phyloP scores from a whole-genome alignment of 2,329 filamentous ascomycete species.

The Curvularia sp. region DNA sequence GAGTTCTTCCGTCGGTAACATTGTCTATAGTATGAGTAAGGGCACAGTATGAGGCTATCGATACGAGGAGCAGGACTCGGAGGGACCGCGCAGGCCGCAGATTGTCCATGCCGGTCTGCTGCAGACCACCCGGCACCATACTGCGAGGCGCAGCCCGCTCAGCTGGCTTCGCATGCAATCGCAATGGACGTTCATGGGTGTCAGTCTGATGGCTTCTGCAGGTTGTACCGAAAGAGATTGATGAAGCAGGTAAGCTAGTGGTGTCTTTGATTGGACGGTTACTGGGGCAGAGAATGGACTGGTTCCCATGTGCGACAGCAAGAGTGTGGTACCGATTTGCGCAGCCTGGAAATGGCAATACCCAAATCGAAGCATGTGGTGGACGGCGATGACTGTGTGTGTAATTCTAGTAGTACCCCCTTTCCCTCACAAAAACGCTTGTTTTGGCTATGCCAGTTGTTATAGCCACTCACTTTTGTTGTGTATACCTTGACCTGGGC shows the following conservation, averaged over 20 bases:
- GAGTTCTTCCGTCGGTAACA: conserved; percentile 13
- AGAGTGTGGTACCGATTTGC: conserved; percentile 1
- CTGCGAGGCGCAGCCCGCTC: conserved; percentile 16
- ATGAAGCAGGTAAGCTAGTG: conserved; percentile 2
- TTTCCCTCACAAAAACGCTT: conserved; percentile 38
- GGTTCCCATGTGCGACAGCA: conserved; percentile 4
- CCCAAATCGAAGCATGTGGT: conserved; percentile 8
- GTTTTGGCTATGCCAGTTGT: conserved; percentile 7
- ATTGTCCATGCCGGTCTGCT: conserved; percentile 24
- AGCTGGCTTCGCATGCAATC: conserved; percentile 8
- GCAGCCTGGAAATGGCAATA: conserved; percentile 2
- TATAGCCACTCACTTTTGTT: conserved; percentile 4
- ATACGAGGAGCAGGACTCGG: conserved; percentile 9
- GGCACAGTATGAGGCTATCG: conserved; percentile 10
- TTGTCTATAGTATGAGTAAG: conserved; percentile 17
- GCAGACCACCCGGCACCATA: conserved; percentile 6
- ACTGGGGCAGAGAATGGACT: conserved; percentile 3
- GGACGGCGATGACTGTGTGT: conserved; percentile 24
- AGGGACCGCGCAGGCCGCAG: conserved; percentile 19
- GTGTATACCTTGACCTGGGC: neutral
- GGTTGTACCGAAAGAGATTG: conserved; percentile 6
- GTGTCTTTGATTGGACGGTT: conserved; percentile 1
- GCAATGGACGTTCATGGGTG: neutral
- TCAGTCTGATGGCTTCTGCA: conserved; percentile 8
- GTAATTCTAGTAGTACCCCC: conserved; percentile 42